phyloP scores from a whole-genome alignment of 1,139 yeast genomes.

The Lizanozyma gosingica region DNA sequence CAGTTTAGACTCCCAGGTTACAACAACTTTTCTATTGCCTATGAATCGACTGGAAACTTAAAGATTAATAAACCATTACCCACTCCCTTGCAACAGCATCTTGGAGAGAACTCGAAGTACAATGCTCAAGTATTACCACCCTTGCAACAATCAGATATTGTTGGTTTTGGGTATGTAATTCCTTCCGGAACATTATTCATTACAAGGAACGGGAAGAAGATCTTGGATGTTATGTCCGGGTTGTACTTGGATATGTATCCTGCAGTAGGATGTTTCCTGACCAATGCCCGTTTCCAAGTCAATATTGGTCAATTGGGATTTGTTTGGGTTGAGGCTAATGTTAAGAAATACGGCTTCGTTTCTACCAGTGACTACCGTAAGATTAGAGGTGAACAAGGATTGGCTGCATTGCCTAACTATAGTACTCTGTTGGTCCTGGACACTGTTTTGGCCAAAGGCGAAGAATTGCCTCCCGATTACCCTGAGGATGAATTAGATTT shows the following conservation, averaged over 20 bases:
- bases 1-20: slow-evolving; percentile 81
- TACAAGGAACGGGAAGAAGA: slow-evolving; percentile 83
- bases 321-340: slow-evolving; percentile 93
- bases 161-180: slow-evolving; percentile 85
- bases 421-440: slow-evolving; percentile 21
- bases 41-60: slow-evolving; percentile 77
- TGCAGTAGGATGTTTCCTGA: slow-evolving; percentile 75
- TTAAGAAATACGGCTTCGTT: slow-evolving; percentile 87
- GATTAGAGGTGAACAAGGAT: slow-evolving; percentile 36
- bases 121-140: slow-evolving; percentile 71
- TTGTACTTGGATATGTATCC: slow-evolving; percentile 79
- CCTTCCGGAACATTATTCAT: slow-evolving; percentile 76
- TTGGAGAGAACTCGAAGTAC: slow-evolving; percentile 36
- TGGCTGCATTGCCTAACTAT: slow-evolving; percentile 34
- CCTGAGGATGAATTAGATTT: slow-evolving; percentile 58
- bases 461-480: slow-evolving; percentile 61
- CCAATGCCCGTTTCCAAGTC: slow-evolving; percentile 65
- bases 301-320: slow-evolving; percentile 89
- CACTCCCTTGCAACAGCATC: slow-evolving; percentile 39
- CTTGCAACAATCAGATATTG: slow-evolving; percentile 75
- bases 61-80: slow-evolving; percentile 73
- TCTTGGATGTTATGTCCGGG: slow-evolving; percentile 77
- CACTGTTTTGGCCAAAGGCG: slow-evolving; percentile 61
- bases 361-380: slow-evolving; percentile 42
- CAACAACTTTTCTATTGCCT: slow-evolving; percentile 73